Evolutionary conservation across 352 stramenopile species (phyloP).

Genomic region (Globisporangium splendens): DNA sequence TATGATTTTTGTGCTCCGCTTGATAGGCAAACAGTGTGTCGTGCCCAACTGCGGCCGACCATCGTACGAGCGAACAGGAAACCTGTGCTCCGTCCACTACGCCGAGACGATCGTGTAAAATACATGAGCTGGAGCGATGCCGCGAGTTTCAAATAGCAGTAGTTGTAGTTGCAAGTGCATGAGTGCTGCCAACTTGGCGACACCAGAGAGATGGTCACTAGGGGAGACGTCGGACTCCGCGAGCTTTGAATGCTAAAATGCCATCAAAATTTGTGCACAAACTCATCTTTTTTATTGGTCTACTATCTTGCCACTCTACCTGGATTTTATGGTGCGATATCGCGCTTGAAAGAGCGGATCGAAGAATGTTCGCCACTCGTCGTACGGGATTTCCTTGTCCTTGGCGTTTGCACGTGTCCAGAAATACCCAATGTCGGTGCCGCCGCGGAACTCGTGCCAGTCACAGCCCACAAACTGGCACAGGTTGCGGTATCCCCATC

Average conservation of each 20-base stretch:
- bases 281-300: too few species aligned
- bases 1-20: background rate
- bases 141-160: too few species aligned
- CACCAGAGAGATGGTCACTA: too few species aligned
- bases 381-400: conserved; percentile 49
- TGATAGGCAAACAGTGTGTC: conserved; percentile 14
- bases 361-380: conserved; percentile 57
- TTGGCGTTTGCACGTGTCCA: conserved; percentile 37
- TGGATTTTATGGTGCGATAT: too few species aligned
- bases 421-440: conserved; percentile 23
- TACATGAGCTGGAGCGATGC: background rate
- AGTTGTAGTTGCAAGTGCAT: too few species aligned
- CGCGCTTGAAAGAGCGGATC: conserved; percentile 28
- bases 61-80: conserved; percentile 48
- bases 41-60: conserved; percentile 19
- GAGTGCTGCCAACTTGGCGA: too few species aligned
- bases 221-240: too few species aligned
- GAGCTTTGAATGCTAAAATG: too few species aligned
- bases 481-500: conserved; percentile 76
- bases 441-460: conserved; percentile 53
- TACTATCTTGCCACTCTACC: too few species aligned
- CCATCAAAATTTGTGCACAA: too few species aligned
- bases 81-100: conserved; percentile 48
- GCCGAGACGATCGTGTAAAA: conserved; percentile 13
- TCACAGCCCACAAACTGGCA: conserved; percentile 69